A percentile compares a stretch with the other conserved stretches of the same genome.
Evolutionary conservation across 371 early-diverging fungal genomes (phyloP).

Genomic region (Lichtheimia corymbifera): DNA sequence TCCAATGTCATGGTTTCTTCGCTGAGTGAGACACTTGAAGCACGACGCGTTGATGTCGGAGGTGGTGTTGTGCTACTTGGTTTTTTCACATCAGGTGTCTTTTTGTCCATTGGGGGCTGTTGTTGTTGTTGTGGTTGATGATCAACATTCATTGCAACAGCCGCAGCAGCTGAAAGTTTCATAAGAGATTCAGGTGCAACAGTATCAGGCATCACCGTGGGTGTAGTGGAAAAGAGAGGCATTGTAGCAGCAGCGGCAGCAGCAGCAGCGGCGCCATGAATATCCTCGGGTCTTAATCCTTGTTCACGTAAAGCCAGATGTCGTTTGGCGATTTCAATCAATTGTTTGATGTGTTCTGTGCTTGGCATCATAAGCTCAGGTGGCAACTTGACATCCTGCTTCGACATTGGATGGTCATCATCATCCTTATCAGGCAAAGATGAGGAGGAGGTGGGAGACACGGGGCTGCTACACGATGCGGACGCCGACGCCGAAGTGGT

Average conservation of each 20-base stretch:
- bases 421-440: neutral
- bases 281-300: neutral
- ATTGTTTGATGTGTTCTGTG: slow-evolving; percentile 45
- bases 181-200: slow-evolving; percentile 25
- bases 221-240: neutral
- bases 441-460: neutral
- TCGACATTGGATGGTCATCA: too few species aligned
- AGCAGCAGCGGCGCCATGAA: neutral
- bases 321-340: slow-evolving; percentile 46
- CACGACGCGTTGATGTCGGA: slow-evolving; percentile 13
- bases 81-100: neutral
- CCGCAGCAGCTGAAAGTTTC: slow-evolving; percentile 5
- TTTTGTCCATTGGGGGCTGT: neutral
- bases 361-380: slow-evolving; percentile 26
- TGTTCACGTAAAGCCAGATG: slow-evolving; percentile 25
- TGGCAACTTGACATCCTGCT: slow-evolving; percentile 1
- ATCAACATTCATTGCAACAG: neutral
- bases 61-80: slow-evolving; percentile 1
- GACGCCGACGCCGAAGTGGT: neutral
- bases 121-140: neutral
- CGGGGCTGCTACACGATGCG: neutral
- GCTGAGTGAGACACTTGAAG: slow-evolving; percentile 14
- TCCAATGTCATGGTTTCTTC: slow-evolving; percentile 26
- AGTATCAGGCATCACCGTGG: slow-evolving; percentile 19
- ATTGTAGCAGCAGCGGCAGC: neutral